phyloP scores from a whole-genome alignment of 2,329 filamentous ascomycete species.

The Exophiala oligosperma region DNA sequence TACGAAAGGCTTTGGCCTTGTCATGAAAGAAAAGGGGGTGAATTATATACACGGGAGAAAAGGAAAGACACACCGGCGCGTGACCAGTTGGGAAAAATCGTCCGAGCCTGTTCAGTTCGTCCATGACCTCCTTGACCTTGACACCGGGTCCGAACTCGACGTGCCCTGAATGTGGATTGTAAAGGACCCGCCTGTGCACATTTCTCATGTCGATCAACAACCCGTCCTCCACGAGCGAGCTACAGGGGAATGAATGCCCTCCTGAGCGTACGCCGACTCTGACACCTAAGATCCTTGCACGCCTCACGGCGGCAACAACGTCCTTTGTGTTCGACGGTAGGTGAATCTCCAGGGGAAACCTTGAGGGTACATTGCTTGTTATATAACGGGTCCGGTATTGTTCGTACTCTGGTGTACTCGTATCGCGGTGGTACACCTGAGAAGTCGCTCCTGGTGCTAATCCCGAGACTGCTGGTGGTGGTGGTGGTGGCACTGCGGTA shows the following conservation, averaged over 20 bases:
- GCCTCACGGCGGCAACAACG: neutral
- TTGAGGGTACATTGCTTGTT: neutral
- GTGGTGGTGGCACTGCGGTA: too few relatives aligned
- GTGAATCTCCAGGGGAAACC: constrained; percentile 2
- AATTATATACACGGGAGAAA: too few relatives aligned
- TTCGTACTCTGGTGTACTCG: neutral
- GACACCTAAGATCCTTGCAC: neutral
- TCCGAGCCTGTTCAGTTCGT: constrained; percentile 1
- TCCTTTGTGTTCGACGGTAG: neutral
- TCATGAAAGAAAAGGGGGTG: too few relatives aligned
- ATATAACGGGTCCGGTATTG: neutral
- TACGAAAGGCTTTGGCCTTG: too few relatives aligned
- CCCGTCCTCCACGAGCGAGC: neutral
- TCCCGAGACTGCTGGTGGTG: too few relatives aligned
- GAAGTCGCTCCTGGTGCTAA: too few relatives aligned
- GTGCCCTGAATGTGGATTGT: neutral
- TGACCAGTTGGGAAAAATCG: constrained; percentile 32
- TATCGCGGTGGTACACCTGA: neutral
- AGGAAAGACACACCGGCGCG: constrained; percentile 11
- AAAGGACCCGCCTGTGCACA: constrained; percentile 2
- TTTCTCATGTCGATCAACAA: constrained; percentile 3
- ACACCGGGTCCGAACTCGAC: constrained; percentile 1
- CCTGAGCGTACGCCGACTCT: constrained; percentile 1
- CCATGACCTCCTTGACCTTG: constrained; percentile 1
- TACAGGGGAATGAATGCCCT: neutral